Conservation (phyloP, 345 rosid genomes). For the Streptanthus diversifolius region DNA sequence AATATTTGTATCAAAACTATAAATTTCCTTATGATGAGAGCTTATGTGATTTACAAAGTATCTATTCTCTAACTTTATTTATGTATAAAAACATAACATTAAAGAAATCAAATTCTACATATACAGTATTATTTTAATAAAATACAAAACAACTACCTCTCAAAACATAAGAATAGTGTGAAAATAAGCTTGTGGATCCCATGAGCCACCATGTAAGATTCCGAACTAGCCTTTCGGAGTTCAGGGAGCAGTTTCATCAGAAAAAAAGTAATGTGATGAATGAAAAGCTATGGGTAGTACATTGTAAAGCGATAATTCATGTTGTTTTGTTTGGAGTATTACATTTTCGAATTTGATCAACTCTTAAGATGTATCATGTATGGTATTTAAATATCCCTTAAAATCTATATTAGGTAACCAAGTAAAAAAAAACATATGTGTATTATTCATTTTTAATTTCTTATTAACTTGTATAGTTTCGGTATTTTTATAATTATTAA, state of each 20-base stretch:
- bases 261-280: not conserved
- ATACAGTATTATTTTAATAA: not conserved
- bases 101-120: not conserved
- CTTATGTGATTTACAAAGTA: not conserved
- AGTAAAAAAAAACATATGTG: too few species aligned
- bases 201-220: conserved; percentile 4
- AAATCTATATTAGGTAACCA: not conserved
- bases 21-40: not conserved
- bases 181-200: not conserved
- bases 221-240: not conserved
- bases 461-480: not conserved
- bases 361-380: not conserved
- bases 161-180: not conserved
- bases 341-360: not conserved
- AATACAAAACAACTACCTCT: not conserved
- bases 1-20: not conserved
- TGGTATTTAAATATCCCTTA: not conserved
- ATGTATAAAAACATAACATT: not conserved
- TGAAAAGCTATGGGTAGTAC: not conserved
- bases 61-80: not conserved
- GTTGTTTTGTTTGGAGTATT: not conserved
- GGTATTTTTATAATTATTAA: not conserved
- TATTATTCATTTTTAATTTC: not conserved
- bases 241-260: not conserved
- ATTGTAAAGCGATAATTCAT: not conserved